These are phyloP conservation scores for Pyrenophora teres DNA, from an alignment of 2,329 filamentous ascomycete genomes.

Conservation along the genomic window DNA sequence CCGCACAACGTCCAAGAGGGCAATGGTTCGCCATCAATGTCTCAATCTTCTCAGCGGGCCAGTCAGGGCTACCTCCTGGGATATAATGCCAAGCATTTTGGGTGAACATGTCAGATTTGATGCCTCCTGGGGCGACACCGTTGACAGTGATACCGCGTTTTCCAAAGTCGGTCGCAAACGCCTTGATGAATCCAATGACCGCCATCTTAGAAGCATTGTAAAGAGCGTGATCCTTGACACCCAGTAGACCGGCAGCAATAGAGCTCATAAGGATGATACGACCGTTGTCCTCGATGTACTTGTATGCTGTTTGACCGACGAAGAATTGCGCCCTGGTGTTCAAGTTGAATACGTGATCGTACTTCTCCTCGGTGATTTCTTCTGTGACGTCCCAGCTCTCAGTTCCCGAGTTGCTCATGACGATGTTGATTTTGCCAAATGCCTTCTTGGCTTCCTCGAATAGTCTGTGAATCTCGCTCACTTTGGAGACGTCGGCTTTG, in stretches of 20 bases:
- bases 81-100: conserved; percentile 63
- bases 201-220: conserved; percentile 76
- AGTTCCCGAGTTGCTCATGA: conserved; percentile 62
- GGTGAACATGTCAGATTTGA: conserved; percentile 79
- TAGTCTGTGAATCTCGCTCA: conserved; percentile 63
- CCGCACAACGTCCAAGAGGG: conserved; percentile 55
- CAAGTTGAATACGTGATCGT: conserved; percentile 71
- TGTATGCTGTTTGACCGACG: conserved; percentile 75
- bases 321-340: conserved; percentile 77
- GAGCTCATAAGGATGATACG: conserved; percentile 76
- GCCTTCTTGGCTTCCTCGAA: conserved; percentile 52
- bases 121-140: conserved; percentile 72
- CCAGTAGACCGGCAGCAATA: conserved; percentile 69
- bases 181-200: conserved; percentile 73
- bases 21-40: conserved; percentile 56
- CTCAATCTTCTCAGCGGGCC: conserved; percentile 57
- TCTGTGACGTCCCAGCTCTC: conserved; percentile 71
- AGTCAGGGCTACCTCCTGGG: conserved; percentile 55
- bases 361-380: conserved; percentile 72
- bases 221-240: conserved; percentile 71
- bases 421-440: conserved; percentile 53
- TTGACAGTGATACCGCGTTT: conserved; percentile 71
- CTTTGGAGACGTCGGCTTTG: conserved; percentile 62
- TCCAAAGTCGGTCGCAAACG: conserved; percentile 73
- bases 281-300: conserved; percentile 70